A percentile compares a stretch with the other conserved stretches of the same genome.
Evolutionary conservation across 108 stramenopile species (phyloP).

Genomic region (Cyclostephanos invisitatus): DNA sequence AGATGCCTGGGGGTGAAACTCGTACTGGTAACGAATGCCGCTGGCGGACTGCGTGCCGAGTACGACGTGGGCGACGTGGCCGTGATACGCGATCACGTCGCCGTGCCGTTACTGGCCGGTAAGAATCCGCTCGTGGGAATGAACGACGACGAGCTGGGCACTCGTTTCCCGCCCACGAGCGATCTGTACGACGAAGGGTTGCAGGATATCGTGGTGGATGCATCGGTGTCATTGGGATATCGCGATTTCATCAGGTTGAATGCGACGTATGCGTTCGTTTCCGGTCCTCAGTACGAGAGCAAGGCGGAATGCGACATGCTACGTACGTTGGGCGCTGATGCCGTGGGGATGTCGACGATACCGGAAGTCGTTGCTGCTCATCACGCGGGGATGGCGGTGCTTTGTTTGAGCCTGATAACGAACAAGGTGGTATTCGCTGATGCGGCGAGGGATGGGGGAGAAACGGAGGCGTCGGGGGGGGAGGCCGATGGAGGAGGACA

Average conservation of each 20-base stretch:
- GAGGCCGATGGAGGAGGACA: slow-evolving; percentile 48
- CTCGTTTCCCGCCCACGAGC: slow-evolving; percentile 84
- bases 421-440: slow-evolving; percentile 76
- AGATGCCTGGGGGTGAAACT: slow-evolving; percentile 78
- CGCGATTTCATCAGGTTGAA: slow-evolving; percentile 55
- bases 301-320: slow-evolving; percentile 82
- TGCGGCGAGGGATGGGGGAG: slow-evolving; percentile 19
- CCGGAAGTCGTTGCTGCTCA: slow-evolving; percentile 92
- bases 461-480: slow-evolving; percentile 10
- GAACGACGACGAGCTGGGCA: slow-evolving; percentile 89
- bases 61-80: slow-evolving; percentile 90
- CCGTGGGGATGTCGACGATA: slow-evolving; percentile 88
- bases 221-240: slow-evolving; percentile 59
- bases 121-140: slow-evolving; percentile 88
- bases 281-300: slow-evolving; percentile 93
- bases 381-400: slow-evolving; percentile 86
- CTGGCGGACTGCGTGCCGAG: slow-evolving; percentile 80
- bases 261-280: slow-evolving; percentile 90
- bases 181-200: slow-evolving; percentile 71
- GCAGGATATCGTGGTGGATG: slow-evolving; percentile 50
- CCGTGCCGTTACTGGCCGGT: slow-evolving; percentile 81
- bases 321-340: slow-evolving; percentile 70
- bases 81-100: slow-evolving; percentile 86
- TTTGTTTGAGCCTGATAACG: slow-evolving; percentile 86
- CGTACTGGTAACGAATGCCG: slow-evolving; percentile 91